Evolutionary conservation across 2,329 filamentous ascomycete species (phyloP).

Genomic region (Calonectria pseudoreteaudii): DNA sequence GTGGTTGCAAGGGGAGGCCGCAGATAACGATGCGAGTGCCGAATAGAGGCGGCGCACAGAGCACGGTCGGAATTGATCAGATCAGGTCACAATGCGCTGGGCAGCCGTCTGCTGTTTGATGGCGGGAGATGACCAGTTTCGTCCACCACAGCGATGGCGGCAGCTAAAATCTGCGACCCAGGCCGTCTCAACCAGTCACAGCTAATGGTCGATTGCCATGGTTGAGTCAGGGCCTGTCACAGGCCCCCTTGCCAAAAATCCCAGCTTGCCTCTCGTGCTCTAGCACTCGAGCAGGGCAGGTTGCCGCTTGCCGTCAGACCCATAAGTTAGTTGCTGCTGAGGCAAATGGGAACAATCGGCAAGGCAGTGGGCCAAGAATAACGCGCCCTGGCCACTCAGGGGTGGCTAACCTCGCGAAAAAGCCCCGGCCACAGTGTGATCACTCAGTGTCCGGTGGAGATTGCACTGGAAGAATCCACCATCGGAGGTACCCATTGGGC

Average conservation of each 20-base stretch:
- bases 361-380: not conserved
- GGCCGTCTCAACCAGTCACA: conserved; percentile 22
- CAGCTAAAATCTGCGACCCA: conserved; percentile 25
- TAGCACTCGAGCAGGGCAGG: not conserved
- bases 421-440: conserved; percentile 9
- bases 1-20: conserved; percentile 17
- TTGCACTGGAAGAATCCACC: not conserved
- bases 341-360: conserved; percentile 14
- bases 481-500: not conserved
- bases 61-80: conserved; percentile 18
- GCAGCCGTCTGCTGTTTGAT: conserved; percentile 21
- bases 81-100: conserved; percentile 13
- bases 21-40: conserved; percentile 20
- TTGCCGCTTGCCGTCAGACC: conserved; percentile 9
- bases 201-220: conserved; percentile 20
- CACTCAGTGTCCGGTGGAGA: conserved; percentile 5
- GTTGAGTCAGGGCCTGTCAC: not conserved
- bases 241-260: not conserved
- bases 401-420: not conserved
- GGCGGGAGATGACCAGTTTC: conserved; percentile 31
- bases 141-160: conserved; percentile 26
- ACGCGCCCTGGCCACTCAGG: not conserved
- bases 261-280: not conserved
- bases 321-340: conserved; percentile 1
- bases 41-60: conserved; percentile 10